These are phyloP conservation scores for Apiospora marii DNA, from an alignment of 2,329 filamentous ascomycete species.

Conservation along the genomic window DNA sequence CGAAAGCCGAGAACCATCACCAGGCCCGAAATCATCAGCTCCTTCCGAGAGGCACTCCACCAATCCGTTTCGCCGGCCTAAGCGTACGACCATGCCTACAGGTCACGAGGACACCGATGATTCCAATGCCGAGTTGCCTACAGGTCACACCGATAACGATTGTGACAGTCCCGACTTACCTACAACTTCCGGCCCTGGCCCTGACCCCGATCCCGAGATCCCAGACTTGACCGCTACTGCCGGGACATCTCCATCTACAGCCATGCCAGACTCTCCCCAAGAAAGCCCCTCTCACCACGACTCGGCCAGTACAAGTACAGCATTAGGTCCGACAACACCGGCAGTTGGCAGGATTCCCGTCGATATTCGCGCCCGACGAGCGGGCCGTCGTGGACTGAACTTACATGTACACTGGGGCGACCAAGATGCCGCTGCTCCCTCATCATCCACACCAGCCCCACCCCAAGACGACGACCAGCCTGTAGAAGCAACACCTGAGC, in stretches of 20 bases:
- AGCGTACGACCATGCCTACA: not conserved
- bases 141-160: not conserved
- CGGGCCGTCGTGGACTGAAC: slow-evolving; percentile 10
- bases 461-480: not conserved
- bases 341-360: not conserved
- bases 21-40: not conserved
- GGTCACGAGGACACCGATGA: not conserved
- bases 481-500: not conserved
- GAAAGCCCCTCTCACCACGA: not conserved
- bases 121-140: not conserved
- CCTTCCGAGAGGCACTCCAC: not conserved
- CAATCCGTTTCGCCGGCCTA: not conserved
- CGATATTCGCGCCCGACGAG: not conserved
- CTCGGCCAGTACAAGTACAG: not conserved
- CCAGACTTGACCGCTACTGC: not conserved
- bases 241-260: not conserved
- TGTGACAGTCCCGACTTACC: not conserved
- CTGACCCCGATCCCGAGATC: not conserved
- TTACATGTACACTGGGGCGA: slow-evolving; percentile 26
- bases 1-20: not conserved
- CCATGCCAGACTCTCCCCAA: not conserved
- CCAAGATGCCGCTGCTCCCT: not conserved
- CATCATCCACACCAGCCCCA: not conserved
- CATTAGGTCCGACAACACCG: not conserved
- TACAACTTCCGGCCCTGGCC: not conserved